Evolutionary conservation across 345 rosid genomes (phyloP), one percentile per base, ranked within the genome.

Genomic region (Lepidium aucheri): DNA sequence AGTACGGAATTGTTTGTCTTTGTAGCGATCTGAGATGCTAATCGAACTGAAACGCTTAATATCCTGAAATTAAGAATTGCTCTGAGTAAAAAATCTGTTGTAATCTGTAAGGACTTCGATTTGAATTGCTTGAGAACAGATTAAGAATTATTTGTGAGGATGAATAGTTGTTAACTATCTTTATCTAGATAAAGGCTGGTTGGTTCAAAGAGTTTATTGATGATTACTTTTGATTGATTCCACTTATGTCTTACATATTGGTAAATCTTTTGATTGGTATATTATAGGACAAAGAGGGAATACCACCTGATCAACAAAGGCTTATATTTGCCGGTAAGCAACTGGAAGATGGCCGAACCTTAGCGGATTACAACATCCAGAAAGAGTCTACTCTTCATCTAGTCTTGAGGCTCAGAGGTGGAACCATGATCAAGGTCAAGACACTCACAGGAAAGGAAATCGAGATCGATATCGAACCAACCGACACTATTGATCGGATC

Each of bases 341-440:
- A 60, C 82, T 90, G 62, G 99, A 94, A 78, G 97, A 93, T 85
- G 98, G 97, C 0, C 72, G 95, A 39, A 93, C 98, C 7, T 82
- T 93, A 41, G 94, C 94, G 0, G 97, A 87, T 76, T 92, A 92
- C 76, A 87, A 83, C 77, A 89, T 92, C 77, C 95, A 88, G 57
- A 93, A 88, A 85, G 98, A 90, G 84, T 93, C 94, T 7, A 90
- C 97, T 13, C 98, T 90, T 79, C 97, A 88, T 50, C 50, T 90
- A 40, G 99, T 94, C 58, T 68, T 88, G 82, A 84, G 99, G 83
- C 96, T 94, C 30, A 79, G 97, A 57, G 97, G 98, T 60, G 97
- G 98, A 22, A 93, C 97, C 28, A 93, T 93, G 98, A 88, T 93
- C 40, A 93, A 90, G 74, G 98, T 93, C 36, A 90, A 88, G 80